Evolutionary conservation across 345 rosid genomes (phyloP), one percentile per base, ranked within the genome.

Genomic region (Cardamine resedifolia): DNA sequence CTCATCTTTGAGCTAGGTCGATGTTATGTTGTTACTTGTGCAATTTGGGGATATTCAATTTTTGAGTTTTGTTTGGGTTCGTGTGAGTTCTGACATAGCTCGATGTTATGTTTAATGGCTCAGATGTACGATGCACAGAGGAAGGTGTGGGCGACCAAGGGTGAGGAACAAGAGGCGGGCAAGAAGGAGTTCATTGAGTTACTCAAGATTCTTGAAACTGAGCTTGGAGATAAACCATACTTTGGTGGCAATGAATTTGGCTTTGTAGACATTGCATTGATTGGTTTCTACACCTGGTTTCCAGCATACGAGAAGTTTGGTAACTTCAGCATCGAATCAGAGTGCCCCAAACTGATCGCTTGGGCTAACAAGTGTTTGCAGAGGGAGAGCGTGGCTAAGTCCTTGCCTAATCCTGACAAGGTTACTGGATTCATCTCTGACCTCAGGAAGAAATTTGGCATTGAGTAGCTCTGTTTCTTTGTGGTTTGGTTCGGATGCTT

Each of bases 371-470:
- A 20, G 73, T 77, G 77, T 53, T 16, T 77, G 64, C 48, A 72
- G 58, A 71, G 77, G 52, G 77, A 77, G 64, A 77, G 53, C 11
- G 80, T 77, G 12, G 76, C 73, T 11, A 43, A 77, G 51, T 77
- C 77, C 39, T 51, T 77, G 49, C 70, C 73, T 52, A 77, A 72
- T 2, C 23, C 72, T 10, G 73, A 77, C 10, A 77, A 72, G 43
- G 77, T 77, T 45, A 58, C 19, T 55, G 70, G 6, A 2, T 58
- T 71, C 31, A 20, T 66, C 21, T 3, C 69, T 16, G 26, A 24
- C 21, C 3, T 77, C 64, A 77, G 73, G 73, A 43, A 60, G 69
- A 38, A 0, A 15, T 58, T 66, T 59, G 47, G 7, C 4, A 0
- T 20, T 45, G 64, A 72, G 62, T 71, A 77, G 48, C 38, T 12